Evolutionary conservation across 495 filamentous ascomycete genomes (phyloP), one percentile per base, ranked within the genome.

Genomic region (Neohortaea acidophila): DNA sequence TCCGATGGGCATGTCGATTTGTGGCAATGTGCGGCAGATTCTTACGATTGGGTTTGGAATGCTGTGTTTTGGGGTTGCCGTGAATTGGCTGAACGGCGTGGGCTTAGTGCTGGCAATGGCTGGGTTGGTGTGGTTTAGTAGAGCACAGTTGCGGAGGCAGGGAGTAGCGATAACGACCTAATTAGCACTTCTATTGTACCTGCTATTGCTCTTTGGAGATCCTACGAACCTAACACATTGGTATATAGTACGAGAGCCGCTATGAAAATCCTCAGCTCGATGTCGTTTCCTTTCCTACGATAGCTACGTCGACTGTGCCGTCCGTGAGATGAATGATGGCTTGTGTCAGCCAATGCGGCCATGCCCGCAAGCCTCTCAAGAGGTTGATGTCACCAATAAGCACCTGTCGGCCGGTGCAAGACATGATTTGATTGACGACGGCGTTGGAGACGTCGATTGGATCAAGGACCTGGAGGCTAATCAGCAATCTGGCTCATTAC

Each of bases 11-110:
- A 70, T 74, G 56, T 64, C 69, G 2, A 69, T 74, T 4, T 66
- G 62, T 17, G 71, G 63, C 22, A 74, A 74, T 36, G 52, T 73
- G 32, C 73, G 74, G 59, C 70, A 74, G 54, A 66, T 62, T 38
- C 42, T 75, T 29, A 72, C 69, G 1, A 64, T 75, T n/a, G 36
- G 68, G 24, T 33, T 74, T 21, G 66, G 69, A 15, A 64, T 72
- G 21, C 44, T 62, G 6, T 51, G 70, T 23, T 73, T 73, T 53
- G 57, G 63, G 13, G 56, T 73, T 26, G 46, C 54, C 32, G 61
- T 73, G 1, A 63, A 59, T 0, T 31, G 53, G 27, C 33, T 63
- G 39, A 71, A 72, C 41, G 60, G 57, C 8, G 18, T 60, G 10
- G 68, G 53, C 18, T 47, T 49, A 43, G 21, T 52, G 2, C 36